A percentile compares a stretch with the other conserved stretches of the same genome.
Conservation (phyloP, 1,139 yeast species). For the Scheffersomyces illinoinensis region DNA sequence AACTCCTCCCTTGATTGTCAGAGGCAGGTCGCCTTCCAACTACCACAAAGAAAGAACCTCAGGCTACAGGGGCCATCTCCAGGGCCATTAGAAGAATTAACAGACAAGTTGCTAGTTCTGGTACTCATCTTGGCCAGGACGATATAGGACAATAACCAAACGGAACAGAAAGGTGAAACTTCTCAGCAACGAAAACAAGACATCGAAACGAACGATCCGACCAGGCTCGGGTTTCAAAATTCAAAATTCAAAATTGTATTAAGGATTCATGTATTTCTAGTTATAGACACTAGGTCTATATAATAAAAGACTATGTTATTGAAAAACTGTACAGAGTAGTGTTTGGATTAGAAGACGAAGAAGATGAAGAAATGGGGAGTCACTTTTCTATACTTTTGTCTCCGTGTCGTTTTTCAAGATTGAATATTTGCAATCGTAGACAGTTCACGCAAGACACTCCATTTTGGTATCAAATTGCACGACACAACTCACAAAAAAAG, state of each 20-base stretch:
- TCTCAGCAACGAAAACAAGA: neutral
- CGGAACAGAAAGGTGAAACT: neutral
- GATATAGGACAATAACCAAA: neutral
- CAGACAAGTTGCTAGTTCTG: neutral
- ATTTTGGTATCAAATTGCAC: neutral
- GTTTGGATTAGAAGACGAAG: neutral
- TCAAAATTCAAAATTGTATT: neutral
- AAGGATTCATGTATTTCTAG: neutral
- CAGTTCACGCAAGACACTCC: neutral
- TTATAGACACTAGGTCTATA: neutral
- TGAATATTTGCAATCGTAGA: neutral
- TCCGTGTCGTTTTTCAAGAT: neutral
- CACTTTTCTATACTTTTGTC: neutral
- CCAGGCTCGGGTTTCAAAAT: neutral
- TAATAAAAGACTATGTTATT: neutral
- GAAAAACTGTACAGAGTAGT: neutral
- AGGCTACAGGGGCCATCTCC: constrained; percentile 32
- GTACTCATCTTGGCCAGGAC: neutral
- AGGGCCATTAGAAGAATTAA: neutral
- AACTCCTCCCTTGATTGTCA: constrained; percentile 64
- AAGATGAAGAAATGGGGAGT: neutral
- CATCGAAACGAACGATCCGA: neutral
- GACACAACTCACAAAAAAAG: neutral
- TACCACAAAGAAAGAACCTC: constrained; percentile 48
- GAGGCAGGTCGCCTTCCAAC: constrained; percentile 71